Evolutionary conservation across 1,284 basidiomycete genomes (phyloP), one percentile per base, ranked within the genome.

Genomic region (Apiotrichum montevideense): DNA sequence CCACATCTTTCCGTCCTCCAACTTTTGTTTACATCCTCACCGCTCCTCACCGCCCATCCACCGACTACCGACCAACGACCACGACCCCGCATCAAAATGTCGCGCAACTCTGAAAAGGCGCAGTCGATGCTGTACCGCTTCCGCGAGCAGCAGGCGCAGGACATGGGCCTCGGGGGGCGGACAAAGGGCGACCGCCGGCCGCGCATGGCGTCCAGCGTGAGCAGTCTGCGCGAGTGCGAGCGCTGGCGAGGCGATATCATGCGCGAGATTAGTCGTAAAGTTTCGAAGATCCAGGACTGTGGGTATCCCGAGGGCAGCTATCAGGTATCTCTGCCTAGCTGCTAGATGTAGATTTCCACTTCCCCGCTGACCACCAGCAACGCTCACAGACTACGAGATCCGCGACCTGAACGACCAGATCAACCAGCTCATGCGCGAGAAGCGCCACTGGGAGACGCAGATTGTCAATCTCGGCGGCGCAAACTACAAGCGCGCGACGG

Each of bases 61-160:
- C 29, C 29, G 3, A 29, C 29, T 3, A 29, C 29, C 29, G 29
- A 29, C 29, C 3, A 29, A 29, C 29, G 29, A 29, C 34, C 46
- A 35, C 34, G 9, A 35, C 15, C 4, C 8, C 35, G 46, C 15
- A 49, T 42, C 60, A 69, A 45, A 21, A 75, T 75, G 92, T 91
- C 92, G 66, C 88, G 92, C 77, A 96, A 96, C 87, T 88, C 92
- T 76, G 93, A 96, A 77, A 97, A 96, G 76, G 90, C 92, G 0
- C 92, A 95, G 78, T 96, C 93, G 49, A 98, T 97, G 93, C 84
- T 99, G 52, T 97, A 96, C 78, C 92, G 95, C 63, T 98, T 98
- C 78, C 88, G 95, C 58, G 93, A 98, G 77, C 90, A 90, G 52
- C 95, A 98, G 77, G 92, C 91, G 0, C 87, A 88, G 51, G 95